Evolutionary conservation across 2,329 filamentous ascomycete genomes (phyloP), one percentile per base, ranked within the genome.

Genomic region (Alternaria longipes): DNA sequence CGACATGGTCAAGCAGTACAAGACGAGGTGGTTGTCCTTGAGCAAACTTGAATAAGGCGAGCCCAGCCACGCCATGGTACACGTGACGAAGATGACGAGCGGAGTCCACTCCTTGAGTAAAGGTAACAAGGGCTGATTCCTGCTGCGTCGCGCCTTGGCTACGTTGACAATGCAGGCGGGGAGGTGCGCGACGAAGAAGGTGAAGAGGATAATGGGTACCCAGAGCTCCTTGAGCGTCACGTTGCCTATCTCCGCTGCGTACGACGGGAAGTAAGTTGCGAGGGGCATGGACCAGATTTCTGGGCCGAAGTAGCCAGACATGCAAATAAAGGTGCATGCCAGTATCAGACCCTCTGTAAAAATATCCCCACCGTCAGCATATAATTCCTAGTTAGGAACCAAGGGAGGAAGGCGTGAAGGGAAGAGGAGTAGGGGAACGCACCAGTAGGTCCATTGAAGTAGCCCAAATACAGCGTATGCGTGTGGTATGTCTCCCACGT

Each of bases 401-500:
- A 28, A 32, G 5, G 14, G 9, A n/a, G 6, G 8, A 11, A 12
- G 20, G 18, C 1, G 24, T 26, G n/a, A 32, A 24, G 22, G 6
- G 6, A 9, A 7, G 16, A 12, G 11, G n/a, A n/a, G n/a, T n/a
- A n/a, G n/a, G 14, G 5, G 38, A 18, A 40, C 69, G 52, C 70
- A 83, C 81, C 81, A 34, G 95, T 99, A 2, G 95, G 95, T 1
- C 95, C 95, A 78, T 99, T 99, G 86, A 99, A 91, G 78, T 94
- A 93, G 56, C 95, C 95, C 12, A 99, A 88, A 79, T 97, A 99
- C 6, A 99, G 84, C 0, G 95, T 98, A 79, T 99, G 95, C 5
- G 95, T 97, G 81, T 99, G 95, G 79, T 97, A 99, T 1, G 95
- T 99, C 82, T 99, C 95, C 95, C 95, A 99, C 2, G 95, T 99